phyloP scores from a whole-genome alignment of 768 basidiomycete genomes.

The Clavulina sp. region DNA sequence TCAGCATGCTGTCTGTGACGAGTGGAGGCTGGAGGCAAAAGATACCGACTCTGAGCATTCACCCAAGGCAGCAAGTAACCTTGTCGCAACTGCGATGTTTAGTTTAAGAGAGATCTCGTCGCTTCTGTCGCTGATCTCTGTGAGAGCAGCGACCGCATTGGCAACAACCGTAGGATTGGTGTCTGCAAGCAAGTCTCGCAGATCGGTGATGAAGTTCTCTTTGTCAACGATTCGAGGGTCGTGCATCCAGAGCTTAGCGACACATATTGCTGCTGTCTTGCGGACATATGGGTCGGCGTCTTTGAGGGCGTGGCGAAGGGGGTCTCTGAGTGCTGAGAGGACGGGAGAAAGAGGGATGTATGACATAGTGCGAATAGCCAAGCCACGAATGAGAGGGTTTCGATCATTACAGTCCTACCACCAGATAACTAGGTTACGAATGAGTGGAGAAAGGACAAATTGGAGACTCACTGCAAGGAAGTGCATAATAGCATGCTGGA shows the following conservation, averaged over 20 bases:
- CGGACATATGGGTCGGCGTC: constrained; percentile 96
- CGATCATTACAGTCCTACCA: constrained; percentile 83
- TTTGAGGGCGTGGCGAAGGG: constrained; percentile 78
- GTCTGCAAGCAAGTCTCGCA: constrained; percentile 86
- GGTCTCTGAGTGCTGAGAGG: constrained; percentile 70
- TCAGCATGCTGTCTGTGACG: not conserved
- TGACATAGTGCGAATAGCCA: constrained; percentile 98
- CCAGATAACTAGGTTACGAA: constrained; percentile 10
- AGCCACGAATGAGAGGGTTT: constrained; percentile 89
- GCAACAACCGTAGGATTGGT: constrained; percentile 92
- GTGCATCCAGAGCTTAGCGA: constrained; percentile 84
- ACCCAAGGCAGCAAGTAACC: constrained; percentile 73
- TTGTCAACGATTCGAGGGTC: constrained; percentile 77
- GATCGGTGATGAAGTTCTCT: constrained; percentile 76
- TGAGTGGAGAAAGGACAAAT: not conserved
- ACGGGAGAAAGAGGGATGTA: constrained; percentile 90
- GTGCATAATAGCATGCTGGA: constrained; percentile 76
- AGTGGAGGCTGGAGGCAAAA: constrained; percentile 10
- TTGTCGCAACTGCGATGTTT: constrained; percentile 73
- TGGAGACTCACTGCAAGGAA: constrained; percentile 54
- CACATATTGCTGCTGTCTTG: constrained; percentile 95
- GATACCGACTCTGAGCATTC: constrained; percentile 90
- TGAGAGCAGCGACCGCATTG: constrained; percentile 88
- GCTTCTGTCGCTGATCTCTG: constrained; percentile 91
- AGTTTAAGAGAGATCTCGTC: constrained; percentile 87